A percentile compares a stretch with the other conserved stretches of the same genome.
Conservation (phyloP, 495 filamentous ascomycete genomes). For the Neurospora sp. region DNA sequence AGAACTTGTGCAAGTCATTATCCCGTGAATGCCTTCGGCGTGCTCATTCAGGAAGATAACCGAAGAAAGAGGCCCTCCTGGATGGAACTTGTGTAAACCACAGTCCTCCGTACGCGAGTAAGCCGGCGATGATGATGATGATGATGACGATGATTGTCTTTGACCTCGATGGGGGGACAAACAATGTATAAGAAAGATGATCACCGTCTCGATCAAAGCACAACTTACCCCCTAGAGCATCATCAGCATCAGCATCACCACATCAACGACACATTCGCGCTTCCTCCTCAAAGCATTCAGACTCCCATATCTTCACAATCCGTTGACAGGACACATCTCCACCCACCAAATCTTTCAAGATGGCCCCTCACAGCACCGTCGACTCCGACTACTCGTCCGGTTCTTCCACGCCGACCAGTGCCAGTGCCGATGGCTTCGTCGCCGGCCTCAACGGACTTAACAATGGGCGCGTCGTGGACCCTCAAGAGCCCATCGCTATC, state of each 20-base stretch:
- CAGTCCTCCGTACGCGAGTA: not conserved
- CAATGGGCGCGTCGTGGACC: not conserved
- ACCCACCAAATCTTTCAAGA: not conserved
- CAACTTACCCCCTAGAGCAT: not conserved
- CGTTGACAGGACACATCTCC: not conserved
- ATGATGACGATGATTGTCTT: not conserved
- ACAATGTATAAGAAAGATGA: not conserved
- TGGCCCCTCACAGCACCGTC: not conserved
- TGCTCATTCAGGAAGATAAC: not conserved
- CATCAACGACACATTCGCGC: not conserved
- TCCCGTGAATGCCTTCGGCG: not conserved
- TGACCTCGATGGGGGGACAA: not conserved
- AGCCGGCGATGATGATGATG: not conserved
- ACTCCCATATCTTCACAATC: not conserved
- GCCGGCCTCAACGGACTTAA: not conserved
- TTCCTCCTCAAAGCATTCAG: not conserved
- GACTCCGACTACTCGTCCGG: not conserved
- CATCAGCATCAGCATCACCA: not conserved
- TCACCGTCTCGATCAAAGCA: not conserved
- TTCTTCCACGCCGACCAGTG: not conserved
- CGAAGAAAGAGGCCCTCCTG: not conserved
- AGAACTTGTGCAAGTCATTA: not conserved
- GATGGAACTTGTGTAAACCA: not conserved
- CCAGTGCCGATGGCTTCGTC: not conserved
- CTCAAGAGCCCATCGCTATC: conserved; percentile 35